Evolutionary conservation across 306 rosid species (phyloP).

Genomic region (Abrus precatorius): DNA sequence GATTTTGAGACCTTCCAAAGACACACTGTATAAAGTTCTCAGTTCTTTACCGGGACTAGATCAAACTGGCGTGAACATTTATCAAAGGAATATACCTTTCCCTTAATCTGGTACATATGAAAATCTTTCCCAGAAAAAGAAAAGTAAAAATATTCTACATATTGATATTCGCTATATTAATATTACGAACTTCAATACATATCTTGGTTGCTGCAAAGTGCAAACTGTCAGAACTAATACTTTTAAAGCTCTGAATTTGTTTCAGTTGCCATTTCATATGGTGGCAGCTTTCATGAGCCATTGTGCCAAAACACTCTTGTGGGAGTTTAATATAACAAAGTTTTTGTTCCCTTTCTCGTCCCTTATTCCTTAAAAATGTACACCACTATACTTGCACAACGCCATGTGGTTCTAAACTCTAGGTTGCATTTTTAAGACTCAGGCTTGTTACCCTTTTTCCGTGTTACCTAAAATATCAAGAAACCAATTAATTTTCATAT

Average conservation of each 20-base stretch:
- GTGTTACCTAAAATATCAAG: not conserved
- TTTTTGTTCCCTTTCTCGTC: slow-evolving; percentile 13
- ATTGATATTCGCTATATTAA: slow-evolving; percentile 18
- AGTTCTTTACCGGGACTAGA: slow-evolving; percentile 23
- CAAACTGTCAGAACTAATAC: slow-evolving; percentile 32
- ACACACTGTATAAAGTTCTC: slow-evolving; percentile 40
- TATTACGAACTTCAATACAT: not conserved
- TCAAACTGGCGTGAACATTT: slow-evolving; percentile 33
- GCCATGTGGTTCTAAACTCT: not conserved
- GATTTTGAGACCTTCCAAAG: not conserved
- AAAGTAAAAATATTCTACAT: not conserved
- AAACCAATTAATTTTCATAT: not conserved
- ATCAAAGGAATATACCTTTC: slow-evolving; percentile 40
- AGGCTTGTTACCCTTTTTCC: slow-evolving; percentile 13
- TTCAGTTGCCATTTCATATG: slow-evolving; percentile 34
- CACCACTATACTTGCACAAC: not conserved
- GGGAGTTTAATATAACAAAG: not conserved
- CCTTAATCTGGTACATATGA: slow-evolving; percentile 28
- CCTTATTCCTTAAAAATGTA: not conserved
- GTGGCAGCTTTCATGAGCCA: slow-evolving; percentile 38
- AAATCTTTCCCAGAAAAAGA: slow-evolving; percentile 19
- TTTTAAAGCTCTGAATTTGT: slow-evolving; percentile 45
- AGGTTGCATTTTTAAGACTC: slow-evolving; percentile 1
- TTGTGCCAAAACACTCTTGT: slow-evolving; percentile 16
- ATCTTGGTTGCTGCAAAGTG: slow-evolving; percentile 24